Conservation (phyloP, 345 rosid species). For the Conringia planisiliqua region DNA sequence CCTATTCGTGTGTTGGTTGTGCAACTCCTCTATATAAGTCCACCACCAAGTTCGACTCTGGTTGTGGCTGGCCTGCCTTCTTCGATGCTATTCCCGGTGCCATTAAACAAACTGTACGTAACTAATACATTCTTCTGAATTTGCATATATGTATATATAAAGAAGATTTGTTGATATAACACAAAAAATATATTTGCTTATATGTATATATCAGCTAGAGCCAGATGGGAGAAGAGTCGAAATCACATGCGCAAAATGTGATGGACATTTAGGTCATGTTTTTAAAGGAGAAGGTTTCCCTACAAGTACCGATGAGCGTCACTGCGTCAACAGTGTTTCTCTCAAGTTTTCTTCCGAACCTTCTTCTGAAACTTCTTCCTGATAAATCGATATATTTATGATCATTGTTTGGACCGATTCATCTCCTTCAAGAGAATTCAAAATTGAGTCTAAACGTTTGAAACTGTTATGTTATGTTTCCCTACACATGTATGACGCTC, state of each 20-base stretch:
- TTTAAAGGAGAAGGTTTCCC: constrained; percentile 78
- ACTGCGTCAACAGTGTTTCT: constrained; percentile 81
- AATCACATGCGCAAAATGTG: constrained; percentile 83
- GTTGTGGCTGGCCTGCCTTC: constrained; percentile 92
- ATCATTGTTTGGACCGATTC: background rate
- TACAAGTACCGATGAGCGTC: constrained; percentile 73
- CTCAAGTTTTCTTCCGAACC: background rate
- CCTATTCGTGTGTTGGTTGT: constrained; percentile 74
- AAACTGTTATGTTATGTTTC: too few species aligned
- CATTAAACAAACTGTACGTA: constrained; percentile 48
- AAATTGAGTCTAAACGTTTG: background rate
- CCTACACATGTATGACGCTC: too few species aligned
- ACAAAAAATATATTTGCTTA: background rate
- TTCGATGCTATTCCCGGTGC: constrained; percentile 82
- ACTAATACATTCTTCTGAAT: background rate
- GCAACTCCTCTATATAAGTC: constrained; percentile 75
- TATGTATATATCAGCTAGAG: background rate
- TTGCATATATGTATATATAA: background rate
- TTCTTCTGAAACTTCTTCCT: background rate
- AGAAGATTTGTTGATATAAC: background rate
- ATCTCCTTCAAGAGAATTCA: background rate
- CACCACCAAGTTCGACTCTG: constrained; percentile 68
- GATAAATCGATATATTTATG: background rate
- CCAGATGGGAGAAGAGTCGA: constrained; percentile 70
- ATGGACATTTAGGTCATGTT: constrained; percentile 69